These are phyloP conservation scores for Quercus ilex DNA, from an alignment of 306 rosid genomes.

Conservation along the genomic window DNA sequence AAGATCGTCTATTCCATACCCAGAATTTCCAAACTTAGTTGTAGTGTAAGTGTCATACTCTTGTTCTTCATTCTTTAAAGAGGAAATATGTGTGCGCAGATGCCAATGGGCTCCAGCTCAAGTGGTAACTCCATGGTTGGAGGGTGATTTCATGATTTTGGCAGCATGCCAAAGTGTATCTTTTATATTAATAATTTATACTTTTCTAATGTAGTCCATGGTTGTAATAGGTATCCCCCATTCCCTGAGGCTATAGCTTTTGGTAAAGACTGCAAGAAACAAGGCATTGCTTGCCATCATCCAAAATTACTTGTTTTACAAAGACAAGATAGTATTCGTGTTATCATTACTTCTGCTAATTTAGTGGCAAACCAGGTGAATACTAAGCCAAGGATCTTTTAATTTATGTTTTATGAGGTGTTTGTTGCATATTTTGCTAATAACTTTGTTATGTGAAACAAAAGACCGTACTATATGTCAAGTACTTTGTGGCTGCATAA, in stretches of 20 bases:
- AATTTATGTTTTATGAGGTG: slow-evolving; percentile 1
- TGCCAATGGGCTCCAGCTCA: no score
- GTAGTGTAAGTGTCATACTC: slow-evolving; percentile 48
- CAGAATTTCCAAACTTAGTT: slow-evolving; percentile 62
- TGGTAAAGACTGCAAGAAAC: slow-evolving; percentile 55
- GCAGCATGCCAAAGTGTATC: neutral
- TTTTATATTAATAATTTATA: neutral
- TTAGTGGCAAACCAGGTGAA: slow-evolving; percentile 77
- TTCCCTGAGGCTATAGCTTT: slow-evolving; percentile 79
- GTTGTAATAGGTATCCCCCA: slow-evolving; percentile 53
- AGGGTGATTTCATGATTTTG: neutral
- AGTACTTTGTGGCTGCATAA: neutral
- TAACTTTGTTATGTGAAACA: neutral
- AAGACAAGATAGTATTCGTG: slow-evolving; percentile 60
- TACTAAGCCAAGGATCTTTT: slow-evolving; percentile 19
- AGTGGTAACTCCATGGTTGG: no score
- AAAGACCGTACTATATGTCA: neutral
- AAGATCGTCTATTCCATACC: slow-evolving; percentile 54
- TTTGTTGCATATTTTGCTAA: neutral
- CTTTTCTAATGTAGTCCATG: slow-evolving; percentile 9
- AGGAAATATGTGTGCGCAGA: slow-evolving; percentile 6
- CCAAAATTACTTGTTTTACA: slow-evolving; percentile 71
- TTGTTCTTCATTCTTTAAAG: neutral
- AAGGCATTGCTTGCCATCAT: slow-evolving; percentile 86
- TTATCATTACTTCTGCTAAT: slow-evolving; percentile 82